These are phyloP conservation scores for Candida loeiensis DNA, from an alignment of 805 yeast genomes.

Conservation along the genomic window DNA sequence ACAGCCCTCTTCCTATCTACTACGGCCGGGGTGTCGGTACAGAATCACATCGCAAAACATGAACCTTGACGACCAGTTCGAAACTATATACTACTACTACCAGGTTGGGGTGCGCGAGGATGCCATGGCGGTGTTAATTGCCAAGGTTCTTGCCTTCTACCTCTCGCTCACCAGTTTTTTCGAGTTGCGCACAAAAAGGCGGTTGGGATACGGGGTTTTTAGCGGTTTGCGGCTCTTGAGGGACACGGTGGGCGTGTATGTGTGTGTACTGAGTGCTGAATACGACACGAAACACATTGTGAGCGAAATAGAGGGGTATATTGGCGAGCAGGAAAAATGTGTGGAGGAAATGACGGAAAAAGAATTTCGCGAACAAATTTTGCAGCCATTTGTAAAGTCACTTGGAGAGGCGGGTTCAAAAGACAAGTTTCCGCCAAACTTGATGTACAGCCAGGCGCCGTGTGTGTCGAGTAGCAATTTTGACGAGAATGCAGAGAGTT, in stretches of 20 bases:
- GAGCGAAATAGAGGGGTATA: slow-evolving; percentile 45
- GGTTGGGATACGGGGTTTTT: slow-evolving; percentile 60
- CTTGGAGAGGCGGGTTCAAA: slow-evolving; percentile 2
- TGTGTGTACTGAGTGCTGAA: slow-evolving; percentile 53
- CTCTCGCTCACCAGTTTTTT: slow-evolving; percentile 41
- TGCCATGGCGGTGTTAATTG: slow-evolving; percentile 31
- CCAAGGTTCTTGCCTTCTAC: slow-evolving; percentile 46
- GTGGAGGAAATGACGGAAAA: slow-evolving; percentile 26
- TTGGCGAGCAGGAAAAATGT: slow-evolving; percentile 38
- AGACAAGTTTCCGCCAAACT: slow-evolving; percentile 16
- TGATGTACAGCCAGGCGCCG: slow-evolving; percentile 24
- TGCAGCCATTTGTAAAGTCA: slow-evolving; percentile 34
- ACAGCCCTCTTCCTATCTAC: slow-evolving; percentile 34
- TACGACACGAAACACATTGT: slow-evolving; percentile 41
- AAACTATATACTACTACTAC: slow-evolving; percentile 49
- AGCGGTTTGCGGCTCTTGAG: slow-evolving; percentile 53
- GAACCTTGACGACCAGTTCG: slow-evolving; percentile 47
- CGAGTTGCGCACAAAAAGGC: slow-evolving; percentile 52
- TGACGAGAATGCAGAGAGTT: slow-evolving; percentile 13
- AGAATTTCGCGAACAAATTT: slow-evolving; percentile 32
- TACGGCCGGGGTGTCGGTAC: slow-evolving; percentile 17
- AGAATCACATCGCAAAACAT: slow-evolving; percentile 27
- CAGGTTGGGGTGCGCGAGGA: slow-evolving; percentile 53
- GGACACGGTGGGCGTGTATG: slow-evolving; percentile 54
- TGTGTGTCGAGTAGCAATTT: slow-evolving; percentile 25